Evolutionary conservation across 495 filamentous ascomycete species (phyloP).

Genomic region (Darksidea phi): DNA sequence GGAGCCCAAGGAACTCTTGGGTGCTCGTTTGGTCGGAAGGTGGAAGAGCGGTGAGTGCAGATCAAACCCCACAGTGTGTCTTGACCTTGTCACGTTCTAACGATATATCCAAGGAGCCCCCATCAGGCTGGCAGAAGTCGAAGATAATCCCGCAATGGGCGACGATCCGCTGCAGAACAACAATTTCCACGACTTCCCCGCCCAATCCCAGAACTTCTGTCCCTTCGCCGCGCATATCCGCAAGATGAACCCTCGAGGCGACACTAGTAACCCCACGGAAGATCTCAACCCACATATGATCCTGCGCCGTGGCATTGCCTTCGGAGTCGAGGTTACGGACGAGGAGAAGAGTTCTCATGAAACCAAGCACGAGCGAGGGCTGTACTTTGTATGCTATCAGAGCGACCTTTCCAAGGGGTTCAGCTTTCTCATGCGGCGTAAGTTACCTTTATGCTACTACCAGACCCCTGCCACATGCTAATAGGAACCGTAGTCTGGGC

Average conservation of each 20-base stretch:
- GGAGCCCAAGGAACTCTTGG: constrained; percentile 42
- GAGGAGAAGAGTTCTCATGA: constrained; percentile 25
- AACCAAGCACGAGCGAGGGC: constrained; percentile 41
- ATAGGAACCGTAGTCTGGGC: constrained; percentile 3
- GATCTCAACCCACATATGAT: constrained; percentile 35
- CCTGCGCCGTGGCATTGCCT: constrained; percentile 48
- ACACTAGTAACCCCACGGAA: constrained; percentile 36
- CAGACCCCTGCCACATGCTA: constrained; percentile 28
- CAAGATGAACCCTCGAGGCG: constrained; percentile 46
- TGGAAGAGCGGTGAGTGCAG: constrained; percentile 46
- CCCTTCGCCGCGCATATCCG: constrained; percentile 49
- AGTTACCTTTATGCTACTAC: neutral
- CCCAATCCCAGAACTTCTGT: constrained; percentile 38
- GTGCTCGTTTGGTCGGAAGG: constrained; percentile 46
- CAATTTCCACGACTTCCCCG: constrained; percentile 34
- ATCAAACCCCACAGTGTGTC: too few relatives aligned
- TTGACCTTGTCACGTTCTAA: too few relatives aligned
- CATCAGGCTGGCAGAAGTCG: constrained; percentile 37
- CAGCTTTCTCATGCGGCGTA: constrained; percentile 40
- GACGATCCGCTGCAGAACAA: constrained; percentile 38
- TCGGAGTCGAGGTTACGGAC: constrained; percentile 43
- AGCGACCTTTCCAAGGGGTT: constrained; percentile 44
- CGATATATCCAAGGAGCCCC: too few relatives aligned
- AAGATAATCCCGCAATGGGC: constrained; percentile 39
- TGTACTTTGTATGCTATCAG: constrained; percentile 49